phyloP scores from a whole-genome alignment of 225 moss, liverwort and hornwort genomes.

The Thuidium tamariscinum region DNA sequence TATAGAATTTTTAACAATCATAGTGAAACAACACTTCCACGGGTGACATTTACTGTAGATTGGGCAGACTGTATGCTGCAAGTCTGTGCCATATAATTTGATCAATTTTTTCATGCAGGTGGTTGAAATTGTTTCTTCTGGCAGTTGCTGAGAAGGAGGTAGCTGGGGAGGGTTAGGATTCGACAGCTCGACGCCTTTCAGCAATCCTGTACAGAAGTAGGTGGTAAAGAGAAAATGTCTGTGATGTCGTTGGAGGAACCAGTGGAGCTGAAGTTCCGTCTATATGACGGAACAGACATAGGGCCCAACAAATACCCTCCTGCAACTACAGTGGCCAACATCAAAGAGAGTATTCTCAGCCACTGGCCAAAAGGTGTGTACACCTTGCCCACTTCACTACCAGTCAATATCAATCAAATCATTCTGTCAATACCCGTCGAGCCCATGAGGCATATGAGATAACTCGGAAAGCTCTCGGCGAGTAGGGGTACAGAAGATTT shows the following conservation, averaged over 20 bases:
- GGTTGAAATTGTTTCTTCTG: background rate
- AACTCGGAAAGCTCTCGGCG: background rate
- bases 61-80: background rate
- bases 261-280: constrained; percentile 97
- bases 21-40: background rate
- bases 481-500: background rate
- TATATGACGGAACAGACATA: constrained; percentile 94
- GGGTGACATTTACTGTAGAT: background rate
- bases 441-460: background rate
- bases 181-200: background rate
- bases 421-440: background rate
- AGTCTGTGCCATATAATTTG: background rate
- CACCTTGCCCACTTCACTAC: background rate
- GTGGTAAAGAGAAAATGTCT: constrained; percentile 16
- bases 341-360: constrained; percentile 92
- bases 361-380: constrained; percentile 90
- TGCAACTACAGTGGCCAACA: constrained; percentile 85
- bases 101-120: background rate
- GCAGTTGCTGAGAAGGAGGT: background rate
- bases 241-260: constrained; percentile 83
- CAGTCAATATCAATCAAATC: background rate
- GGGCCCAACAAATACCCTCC: constrained; percentile 91
- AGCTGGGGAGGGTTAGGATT: background rate
- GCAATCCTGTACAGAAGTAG: background rate
- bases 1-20: background rate